phyloP scores from a whole-genome alignment of 768 basidiomycete genomes.

The Butyriboletus loyo region DNA sequence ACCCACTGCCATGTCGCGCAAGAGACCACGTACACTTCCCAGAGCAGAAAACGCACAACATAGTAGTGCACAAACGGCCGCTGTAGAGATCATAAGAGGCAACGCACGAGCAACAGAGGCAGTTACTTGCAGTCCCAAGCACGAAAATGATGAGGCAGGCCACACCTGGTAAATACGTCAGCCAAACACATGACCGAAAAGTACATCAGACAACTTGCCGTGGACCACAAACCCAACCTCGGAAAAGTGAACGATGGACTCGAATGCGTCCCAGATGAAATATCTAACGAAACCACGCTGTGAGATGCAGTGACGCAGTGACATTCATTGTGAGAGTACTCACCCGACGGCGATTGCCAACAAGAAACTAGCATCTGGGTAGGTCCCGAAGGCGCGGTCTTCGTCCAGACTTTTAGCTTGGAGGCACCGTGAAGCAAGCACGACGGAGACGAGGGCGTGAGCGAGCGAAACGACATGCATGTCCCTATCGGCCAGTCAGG shows the following conservation, averaged over 20 bases:
- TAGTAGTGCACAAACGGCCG: slow-evolving; percentile 80
- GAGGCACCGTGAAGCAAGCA: slow-evolving; percentile 56
- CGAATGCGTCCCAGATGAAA: slow-evolving; percentile 83
- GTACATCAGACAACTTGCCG: slow-evolving; percentile 39
- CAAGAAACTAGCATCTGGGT: slow-evolving; percentile 51
- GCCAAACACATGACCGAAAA: neutral
- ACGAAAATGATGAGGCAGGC: slow-evolving; percentile 64
- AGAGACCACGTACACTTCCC: slow-evolving; percentile 63
- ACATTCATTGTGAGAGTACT: slow-evolving; percentile 14
- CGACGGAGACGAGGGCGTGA: slow-evolving; percentile 66
- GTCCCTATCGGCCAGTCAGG: slow-evolving; percentile 43
- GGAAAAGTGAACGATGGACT: slow-evolving; percentile 63
- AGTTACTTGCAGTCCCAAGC: slow-evolving; percentile 62
- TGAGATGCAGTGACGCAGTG: neutral
- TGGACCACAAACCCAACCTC: slow-evolving; percentile 78
- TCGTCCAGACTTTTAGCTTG: slow-evolving; percentile 41
- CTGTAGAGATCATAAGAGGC: slow-evolving; percentile 31
- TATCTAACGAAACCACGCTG: slow-evolving; percentile 40
- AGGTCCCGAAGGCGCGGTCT: slow-evolving; percentile 80
- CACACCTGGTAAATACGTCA: slow-evolving; percentile 39
- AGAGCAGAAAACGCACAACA: slow-evolving; percentile 71
- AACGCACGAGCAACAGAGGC: neutral
- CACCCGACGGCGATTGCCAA: slow-evolving; percentile 73
- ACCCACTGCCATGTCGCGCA: neutral
- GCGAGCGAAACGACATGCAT: slow-evolving; percentile 71